Conservation (phyloP, 31 red algal genomes). For the Porphyra umbilicalis region DNA sequence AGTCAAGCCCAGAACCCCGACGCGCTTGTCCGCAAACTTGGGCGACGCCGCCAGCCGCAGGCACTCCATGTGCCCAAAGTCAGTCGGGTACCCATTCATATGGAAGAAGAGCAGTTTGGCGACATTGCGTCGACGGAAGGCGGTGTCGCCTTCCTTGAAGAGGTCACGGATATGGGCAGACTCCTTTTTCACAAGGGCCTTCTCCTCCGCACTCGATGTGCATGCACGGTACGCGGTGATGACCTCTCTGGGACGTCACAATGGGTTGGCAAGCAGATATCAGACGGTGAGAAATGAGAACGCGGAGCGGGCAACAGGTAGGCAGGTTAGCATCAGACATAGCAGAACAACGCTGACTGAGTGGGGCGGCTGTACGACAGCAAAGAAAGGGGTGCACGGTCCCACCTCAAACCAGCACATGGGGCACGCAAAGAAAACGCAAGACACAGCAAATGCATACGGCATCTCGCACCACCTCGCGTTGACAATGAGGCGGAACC, state of each 20-base stretch:
- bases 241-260: conserved; percentile 62
- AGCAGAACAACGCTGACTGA: too few species aligned
- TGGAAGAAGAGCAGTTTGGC: conserved; percentile 97
- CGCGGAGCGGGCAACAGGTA: too few species aligned
- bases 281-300: too few species aligned
- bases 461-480: too few species aligned
- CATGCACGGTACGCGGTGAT: conserved; percentile 91
- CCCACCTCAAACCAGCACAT: too few species aligned
- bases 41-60: conserved; percentile 87
- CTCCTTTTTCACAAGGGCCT: conserved; percentile 97
- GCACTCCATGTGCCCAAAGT: conserved; percentile 97
- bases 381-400: too few species aligned
- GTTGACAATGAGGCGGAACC: too few species aligned
- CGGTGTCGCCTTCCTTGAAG: conserved; percentile 84
- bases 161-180: conserved; percentile 97
- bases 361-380: too few species aligned
- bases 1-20: conserved; percentile 86
- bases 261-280: too few species aligned
- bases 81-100: conserved; percentile 96
- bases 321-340: too few species aligned
- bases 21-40: conserved; percentile 95
- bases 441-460: conserved; percentile 2
- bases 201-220: conserved; percentile 78
- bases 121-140: conserved; percentile 84
- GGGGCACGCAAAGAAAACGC: neutral